Evolutionary conservation across 2,329 filamentous ascomycete species (phyloP), one percentile per base, ranked within the genome.

Genomic region (Monilinia polystroma): DNA sequence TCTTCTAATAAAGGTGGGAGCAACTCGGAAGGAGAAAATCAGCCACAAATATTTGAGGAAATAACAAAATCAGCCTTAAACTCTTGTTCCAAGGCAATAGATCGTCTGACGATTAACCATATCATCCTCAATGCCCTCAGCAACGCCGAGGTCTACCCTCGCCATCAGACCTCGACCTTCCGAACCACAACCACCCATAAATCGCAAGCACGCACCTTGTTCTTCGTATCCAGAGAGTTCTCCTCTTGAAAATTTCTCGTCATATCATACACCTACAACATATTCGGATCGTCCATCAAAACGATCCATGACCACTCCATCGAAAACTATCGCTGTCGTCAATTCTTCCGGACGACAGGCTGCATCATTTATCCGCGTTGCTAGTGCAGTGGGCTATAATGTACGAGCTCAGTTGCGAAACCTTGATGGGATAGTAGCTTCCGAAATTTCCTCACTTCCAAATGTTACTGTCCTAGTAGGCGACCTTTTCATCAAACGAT

Each of bases 331-430:
- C 75, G 94, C 93, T 76, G 89, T 97, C 76, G 93, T 98, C 81
- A 98, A 98, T 80, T 92, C 92, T 77, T 94, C 92, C 77, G 95
- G 95, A 76, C 91, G 95, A 74, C 95, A 99, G 83, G 93, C 94
- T 71, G 94, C 94, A 67, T 97, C 93, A 68, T 88, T 99, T 75
- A 95, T 97, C 74, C 90, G 95, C 72, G 93, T 97, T 76, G 94
- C 94, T 67, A 92, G 92, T 55, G 95, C 95, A 68, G 90, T 98
- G 66, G 95, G 95, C 72, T 98, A 95, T 82, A 87, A 90, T 77
- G 94, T 99, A 67, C 91, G 92, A 75, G 95, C 93, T 41, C 95
- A 98, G 81, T 84, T 98, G 78, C 87, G 93, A 75, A 94, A 92
- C 74, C 85, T 90, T 70, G 91, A 95, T 75, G 92, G 92, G 66